Base-by-base conservation (phyloP, 2,329 filamentous ascomycete species). In the Periconia sp. region DNA sequence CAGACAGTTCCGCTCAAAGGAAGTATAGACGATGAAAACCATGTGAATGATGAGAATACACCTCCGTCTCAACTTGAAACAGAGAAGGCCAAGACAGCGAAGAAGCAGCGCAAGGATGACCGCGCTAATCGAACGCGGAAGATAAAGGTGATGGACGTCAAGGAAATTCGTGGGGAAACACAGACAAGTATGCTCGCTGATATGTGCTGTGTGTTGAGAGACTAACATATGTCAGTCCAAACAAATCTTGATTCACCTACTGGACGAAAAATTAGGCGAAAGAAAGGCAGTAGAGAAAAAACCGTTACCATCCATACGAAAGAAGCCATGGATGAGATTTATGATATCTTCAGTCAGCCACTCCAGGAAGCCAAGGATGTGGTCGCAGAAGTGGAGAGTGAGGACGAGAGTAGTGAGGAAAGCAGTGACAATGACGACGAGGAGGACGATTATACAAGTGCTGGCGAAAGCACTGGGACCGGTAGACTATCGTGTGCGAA, bases 301-400 rank as follows among this genome's bases (percentile, higher is more conserved):
- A 99, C 94, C 1, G 97, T 99, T 92, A 99, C 94, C 0, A 85
- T 99, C 60, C 92, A 97, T 69, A 99, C 94, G 13, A 90, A 85
- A 64, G 93, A 94, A 60, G 94, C 94, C 5, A 97, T 93, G 57
- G 92, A 97, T 63, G 94, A 99, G 63, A 97, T 99, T 49, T 97
- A 97, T 66, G 92, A 92, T 53, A 91, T 99, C 45, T 99, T 97
- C 76, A 97, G 94, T 66, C 90, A 94, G 53, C 93, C 94, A 1
- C 73, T 93, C 35, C 81, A 82, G 57, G 77, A 77, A 2, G 72
- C 77, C 51, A 74, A 75, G 17, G 71, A 77, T 1, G 75, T 76
- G 31, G 70, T 75, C 40, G 71, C 75, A 0, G 82, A 80, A 20
- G 80, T 81, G 2, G 86, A 91, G 14, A 86, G 88, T 52, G 85